Evolutionary conservation across 1,284 basidiomycete genomes (phyloP).

Genomic region (Wallemia ichthyophaga): DNA sequence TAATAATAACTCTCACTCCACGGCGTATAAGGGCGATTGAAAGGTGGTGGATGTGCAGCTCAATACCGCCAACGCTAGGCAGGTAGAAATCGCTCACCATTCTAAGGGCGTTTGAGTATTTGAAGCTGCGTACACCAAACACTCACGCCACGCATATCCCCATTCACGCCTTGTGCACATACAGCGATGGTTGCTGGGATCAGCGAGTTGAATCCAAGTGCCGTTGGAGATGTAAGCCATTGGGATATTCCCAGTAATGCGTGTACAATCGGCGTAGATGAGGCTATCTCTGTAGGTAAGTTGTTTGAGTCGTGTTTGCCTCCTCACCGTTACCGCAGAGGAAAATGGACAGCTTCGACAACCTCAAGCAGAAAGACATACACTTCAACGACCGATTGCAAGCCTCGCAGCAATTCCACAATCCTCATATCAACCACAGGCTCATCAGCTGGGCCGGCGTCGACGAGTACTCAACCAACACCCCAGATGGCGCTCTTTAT

Average conservation of each 20-base stretch:
- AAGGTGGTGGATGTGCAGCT: constrained; percentile 84
- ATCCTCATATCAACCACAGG: constrained; percentile 74
- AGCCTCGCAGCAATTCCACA: constrained; percentile 63
- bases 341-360: constrained; percentile 43
- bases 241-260: too few species aligned
- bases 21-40: constrained; percentile 47
- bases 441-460: constrained; percentile 73
- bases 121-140: too few species aligned
- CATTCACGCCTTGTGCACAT: not conserved
- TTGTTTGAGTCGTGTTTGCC: not conserved
- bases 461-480: constrained; percentile 46
- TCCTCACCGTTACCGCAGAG: constrained; percentile 19
- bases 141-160: not conserved
- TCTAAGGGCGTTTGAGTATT: constrained; percentile 17
- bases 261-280: too few species aligned
- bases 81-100: constrained; percentile 97
- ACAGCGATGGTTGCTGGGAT: not conserved
- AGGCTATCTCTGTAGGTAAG: not conserved
- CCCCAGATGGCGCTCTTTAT: not conserved
- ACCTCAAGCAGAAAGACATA: constrained; percentile 36
- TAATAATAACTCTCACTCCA: constrained; percentile 17
- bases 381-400: constrained; percentile 87
- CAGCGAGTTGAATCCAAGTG: not conserved
- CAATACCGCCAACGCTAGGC: constrained; percentile 79
- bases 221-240: not conserved